Conservation (phyloP, 2,329 filamentous ascomycete species). For the Fusarium aywerte region DNA sequence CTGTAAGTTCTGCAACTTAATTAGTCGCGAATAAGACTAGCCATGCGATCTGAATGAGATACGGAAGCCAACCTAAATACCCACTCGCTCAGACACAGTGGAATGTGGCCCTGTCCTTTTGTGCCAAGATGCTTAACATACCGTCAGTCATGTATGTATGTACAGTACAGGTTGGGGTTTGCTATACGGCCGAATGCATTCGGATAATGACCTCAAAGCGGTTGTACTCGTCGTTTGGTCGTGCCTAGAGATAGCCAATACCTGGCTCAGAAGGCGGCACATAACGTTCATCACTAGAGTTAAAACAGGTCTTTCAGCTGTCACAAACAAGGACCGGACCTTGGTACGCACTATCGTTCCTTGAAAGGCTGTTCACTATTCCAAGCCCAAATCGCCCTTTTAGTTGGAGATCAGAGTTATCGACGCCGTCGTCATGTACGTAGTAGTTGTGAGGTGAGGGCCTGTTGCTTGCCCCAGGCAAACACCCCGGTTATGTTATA, state of each 20-base stretch:
- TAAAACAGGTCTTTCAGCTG: neutral
- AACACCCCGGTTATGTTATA: slow-evolving; percentile 10
- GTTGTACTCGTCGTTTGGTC: neutral
- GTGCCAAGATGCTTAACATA: neutral
- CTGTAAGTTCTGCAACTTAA: neutral
- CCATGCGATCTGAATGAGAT: slow-evolving; percentile 4
- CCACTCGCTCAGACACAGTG: neutral
- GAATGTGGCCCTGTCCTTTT: slow-evolving; percentile 5
- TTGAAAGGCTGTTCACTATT: neutral
- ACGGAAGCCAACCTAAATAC: neutral
- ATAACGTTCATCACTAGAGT: neutral
- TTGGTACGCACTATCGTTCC: slow-evolving; percentile 6
- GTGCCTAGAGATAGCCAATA: neutral
- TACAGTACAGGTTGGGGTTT: neutral
- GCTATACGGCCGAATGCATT: slow-evolving; percentile 5
- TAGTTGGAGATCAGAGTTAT: slow-evolving; percentile 16
- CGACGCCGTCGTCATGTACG: slow-evolving; percentile 3
- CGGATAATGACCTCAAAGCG: slow-evolving; percentile 12
- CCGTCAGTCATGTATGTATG: neutral
- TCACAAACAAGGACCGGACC: neutral
- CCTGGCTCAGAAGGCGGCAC: slow-evolving; percentile 2
- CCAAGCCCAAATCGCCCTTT: neutral
- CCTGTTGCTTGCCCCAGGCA: neutral
- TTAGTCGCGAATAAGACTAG: slow-evolving; percentile 3
- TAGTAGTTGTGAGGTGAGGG: slow-evolving; percentile 4